Evolutionary conservation across 768 basidiomycete genomes (phyloP).

Genomic region (Boletus pseudopeckii): DNA sequence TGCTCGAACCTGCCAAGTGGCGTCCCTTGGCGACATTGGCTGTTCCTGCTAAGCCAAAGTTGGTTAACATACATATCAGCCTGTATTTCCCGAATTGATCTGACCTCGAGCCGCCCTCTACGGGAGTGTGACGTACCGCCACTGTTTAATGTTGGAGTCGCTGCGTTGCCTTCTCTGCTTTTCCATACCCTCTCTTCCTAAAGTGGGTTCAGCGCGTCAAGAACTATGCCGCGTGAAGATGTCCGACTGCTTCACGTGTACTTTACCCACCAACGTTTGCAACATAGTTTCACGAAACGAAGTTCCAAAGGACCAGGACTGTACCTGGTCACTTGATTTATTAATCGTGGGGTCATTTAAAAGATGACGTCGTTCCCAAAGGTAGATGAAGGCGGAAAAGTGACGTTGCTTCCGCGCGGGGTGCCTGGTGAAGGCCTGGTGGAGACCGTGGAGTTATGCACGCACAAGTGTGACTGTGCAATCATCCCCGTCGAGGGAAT

Average conservation of each 20-base stretch:
- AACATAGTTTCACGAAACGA: not conserved
- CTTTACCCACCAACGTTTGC: not conserved
- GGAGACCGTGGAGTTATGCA: too few relatives aligned
- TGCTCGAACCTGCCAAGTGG: not conserved
- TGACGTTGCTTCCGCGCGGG: not conserved
- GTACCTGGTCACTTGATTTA: not conserved
- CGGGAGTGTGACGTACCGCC: too few relatives aligned
- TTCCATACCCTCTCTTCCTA: not conserved
- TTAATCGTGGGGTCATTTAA: too few relatives aligned
- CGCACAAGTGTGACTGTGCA: not conserved
- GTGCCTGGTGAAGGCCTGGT: too few relatives aligned
- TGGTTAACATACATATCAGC: not conserved
- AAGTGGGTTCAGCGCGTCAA: not conserved
- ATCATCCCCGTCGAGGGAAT: too few relatives aligned
- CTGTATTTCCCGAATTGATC: too few relatives aligned
- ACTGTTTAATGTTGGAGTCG: not conserved
- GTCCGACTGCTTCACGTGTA: not conserved
- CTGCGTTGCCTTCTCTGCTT: not conserved
- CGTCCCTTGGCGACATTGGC: not conserved
- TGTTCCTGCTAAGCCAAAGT: not conserved
- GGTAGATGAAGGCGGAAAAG: not conserved
- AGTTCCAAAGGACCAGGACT: not conserved
- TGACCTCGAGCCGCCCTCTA: not conserved
- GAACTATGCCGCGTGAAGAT: not conserved
- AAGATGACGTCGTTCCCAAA: not conserved